Evolutionary conservation across 257 asterid species (phyloP), one percentile per base, ranked within the genome.

Genomic region (Eustoma russellianum): DNA sequence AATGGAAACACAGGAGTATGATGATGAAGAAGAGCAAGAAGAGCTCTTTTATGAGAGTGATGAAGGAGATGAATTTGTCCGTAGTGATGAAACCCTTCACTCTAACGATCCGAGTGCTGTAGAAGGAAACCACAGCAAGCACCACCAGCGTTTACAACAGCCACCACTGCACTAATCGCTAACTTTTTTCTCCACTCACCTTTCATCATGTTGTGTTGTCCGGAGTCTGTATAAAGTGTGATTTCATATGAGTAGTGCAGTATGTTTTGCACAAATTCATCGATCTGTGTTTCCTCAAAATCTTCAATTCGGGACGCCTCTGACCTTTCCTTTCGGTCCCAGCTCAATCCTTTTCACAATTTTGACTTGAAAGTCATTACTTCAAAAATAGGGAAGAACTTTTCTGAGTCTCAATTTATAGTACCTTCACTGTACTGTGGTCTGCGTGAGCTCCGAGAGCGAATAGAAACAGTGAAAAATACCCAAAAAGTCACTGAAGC

Each of bases 401-500:
- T 11, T 12, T 17, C 35, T 17, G 34, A 3, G 17, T 44, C 17
- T 13, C 13, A 11, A 14, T 10, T 51, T 6, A 45, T 17, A 7
- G 56, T 56, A 50, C 59, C 73, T 51, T 46, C 58, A 38, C 60
- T 82, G 57, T 71, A 44, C 50, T 75, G 54, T n/a, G 73, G 78
- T 17, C 61, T 83, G n/a, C 95, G 93, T 12, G 62, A 80, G 46
- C 57, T 86, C 8, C 82, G 82, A n/a, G 74, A 74, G 19, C 50
- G 93, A 72, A 80, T 86, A 41, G 77, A 74, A 17, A 28, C 88
- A 7, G 79, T 86, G 33, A 86, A 80, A 13, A 83, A 66, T 64
- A 77, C 82, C 24, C 87, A 83, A 13, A 86, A 86, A 59, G 59
- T 82, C 50, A 74, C 93, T 17, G 93, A 86, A 68, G 89, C 85